Evolutionary conservation across 1,139 yeast species (phyloP).

Genomic region (Candida labiduridarum): DNA sequence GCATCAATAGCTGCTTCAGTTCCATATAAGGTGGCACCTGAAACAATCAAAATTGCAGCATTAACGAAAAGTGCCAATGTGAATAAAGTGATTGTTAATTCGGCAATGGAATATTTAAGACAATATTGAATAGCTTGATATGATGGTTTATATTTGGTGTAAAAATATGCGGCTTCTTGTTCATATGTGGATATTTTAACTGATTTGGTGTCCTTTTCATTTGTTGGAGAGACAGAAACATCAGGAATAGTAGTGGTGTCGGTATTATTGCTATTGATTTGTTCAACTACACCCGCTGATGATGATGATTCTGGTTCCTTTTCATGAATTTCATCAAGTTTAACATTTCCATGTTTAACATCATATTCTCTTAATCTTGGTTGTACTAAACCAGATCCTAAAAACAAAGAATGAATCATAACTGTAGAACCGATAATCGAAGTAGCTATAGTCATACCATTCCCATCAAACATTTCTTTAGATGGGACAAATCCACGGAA

Average conservation of each 20-base stretch:
- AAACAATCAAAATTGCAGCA: constrained; percentile 72
- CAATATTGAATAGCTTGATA: constrained; percentile 65
- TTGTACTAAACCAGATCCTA: constrained; percentile 78
- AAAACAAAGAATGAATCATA: constrained; percentile 78
- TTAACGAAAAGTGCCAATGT: constrained; percentile 80
- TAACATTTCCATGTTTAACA: constrained; percentile 49
- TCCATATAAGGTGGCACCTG: constrained; percentile 72
- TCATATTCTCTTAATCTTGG: constrained; percentile 73
- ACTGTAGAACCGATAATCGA: constrained; percentile 82
- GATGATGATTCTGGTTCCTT: constrained; percentile 2
- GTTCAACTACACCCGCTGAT: constrained; percentile 8
- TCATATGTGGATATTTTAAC: constrained; percentile 17
- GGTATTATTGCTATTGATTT: too few relatives aligned
- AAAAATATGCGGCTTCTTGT: constrained; percentile 37
- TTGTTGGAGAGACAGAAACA: background rate
- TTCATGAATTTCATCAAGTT: constrained; percentile 22
- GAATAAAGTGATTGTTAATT: constrained; percentile 64
- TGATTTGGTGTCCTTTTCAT: constrained; percentile 9
- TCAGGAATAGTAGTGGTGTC: background rate
- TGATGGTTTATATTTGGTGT: constrained; percentile 61
- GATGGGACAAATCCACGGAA: constrained; percentile 78
- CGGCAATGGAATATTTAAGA: constrained; percentile 65
- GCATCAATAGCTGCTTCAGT: constrained; percentile 70
- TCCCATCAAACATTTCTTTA: constrained; percentile 56
- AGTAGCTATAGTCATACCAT: constrained; percentile 73